Evolutionary conservation across 441 rosid species (phyloP).

Genomic region (Manihot esculenta): DNA sequence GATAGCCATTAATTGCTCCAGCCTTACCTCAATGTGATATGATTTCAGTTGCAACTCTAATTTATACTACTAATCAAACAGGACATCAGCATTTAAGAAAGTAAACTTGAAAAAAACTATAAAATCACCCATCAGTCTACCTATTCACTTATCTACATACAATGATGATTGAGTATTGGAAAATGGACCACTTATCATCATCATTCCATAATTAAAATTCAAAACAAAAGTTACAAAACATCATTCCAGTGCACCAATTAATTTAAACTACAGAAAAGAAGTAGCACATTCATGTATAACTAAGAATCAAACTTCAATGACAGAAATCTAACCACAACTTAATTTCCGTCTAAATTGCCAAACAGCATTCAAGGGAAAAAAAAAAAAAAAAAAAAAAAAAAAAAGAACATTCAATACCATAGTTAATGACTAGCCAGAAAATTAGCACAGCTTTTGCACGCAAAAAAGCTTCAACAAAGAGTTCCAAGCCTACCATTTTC

Average conservation of each 20-base stretch:
- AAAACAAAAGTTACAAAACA: no score
- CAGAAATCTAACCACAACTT: background rate
- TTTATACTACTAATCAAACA: background rate
- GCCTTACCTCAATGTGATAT: background rate
- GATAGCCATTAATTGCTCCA: background rate
- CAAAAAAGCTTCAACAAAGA: background rate
- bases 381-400: no score
- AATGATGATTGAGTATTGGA: background rate
- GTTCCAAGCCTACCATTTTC: conserved; percentile 26
- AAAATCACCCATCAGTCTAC: background rate
- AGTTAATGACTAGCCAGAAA: background rate
- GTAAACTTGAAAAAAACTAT: background rate
- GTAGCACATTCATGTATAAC: background rate
- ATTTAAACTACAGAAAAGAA: background rate
- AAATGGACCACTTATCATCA: background rate
- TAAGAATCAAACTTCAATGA: background rate
- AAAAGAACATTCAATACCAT: conserved; percentile 13
- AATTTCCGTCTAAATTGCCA: background rate
- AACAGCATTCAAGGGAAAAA: background rate
- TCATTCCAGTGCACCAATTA: background rate
- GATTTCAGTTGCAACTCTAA: background rate
- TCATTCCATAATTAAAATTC: background rate
- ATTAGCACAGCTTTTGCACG: conserved; percentile 7
- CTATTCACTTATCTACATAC: no score
- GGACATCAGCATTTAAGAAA: background rate